Conservation (phyloP, 208 protist genomes). For the Crithidia fasciculata region DNA sequence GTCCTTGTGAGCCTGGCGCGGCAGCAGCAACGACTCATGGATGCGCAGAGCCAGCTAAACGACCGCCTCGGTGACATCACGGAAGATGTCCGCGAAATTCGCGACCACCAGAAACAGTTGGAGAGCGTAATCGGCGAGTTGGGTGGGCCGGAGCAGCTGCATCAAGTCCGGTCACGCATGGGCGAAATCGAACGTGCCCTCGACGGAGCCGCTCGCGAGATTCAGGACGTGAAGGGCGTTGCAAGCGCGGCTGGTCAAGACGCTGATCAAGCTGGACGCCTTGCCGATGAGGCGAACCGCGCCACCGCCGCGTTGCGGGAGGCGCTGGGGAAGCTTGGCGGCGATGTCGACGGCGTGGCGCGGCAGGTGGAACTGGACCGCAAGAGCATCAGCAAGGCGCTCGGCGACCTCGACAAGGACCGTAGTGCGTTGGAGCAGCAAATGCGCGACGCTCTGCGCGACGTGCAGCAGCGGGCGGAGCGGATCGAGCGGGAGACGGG, state of each 20-base stretch:
- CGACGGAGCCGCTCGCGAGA: constrained; percentile 36
- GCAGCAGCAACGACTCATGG: constrained; percentile 59
- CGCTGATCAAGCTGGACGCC: constrained; percentile 52
- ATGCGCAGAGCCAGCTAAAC: constrained; percentile 42
- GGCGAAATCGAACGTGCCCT: constrained; percentile 58
- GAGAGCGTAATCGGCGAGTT: constrained; percentile 48
- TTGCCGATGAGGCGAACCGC: constrained; percentile 57
- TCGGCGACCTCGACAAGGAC: constrained; percentile 57
- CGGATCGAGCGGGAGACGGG: constrained; percentile 50
- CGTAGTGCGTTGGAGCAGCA: constrained; percentile 42
- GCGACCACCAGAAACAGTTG: constrained; percentile 47
- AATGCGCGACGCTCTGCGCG: constrained; percentile 49
- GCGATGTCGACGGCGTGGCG: constrained; percentile 41
- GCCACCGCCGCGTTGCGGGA: constrained; percentile 40
- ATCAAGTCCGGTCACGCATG: constrained; percentile 46
- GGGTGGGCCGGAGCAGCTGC: constrained; percentile 40
- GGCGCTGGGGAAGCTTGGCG: constrained; percentile 26
- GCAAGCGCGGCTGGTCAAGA: constrained; percentile 42
- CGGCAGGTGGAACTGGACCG: constrained; percentile 44
- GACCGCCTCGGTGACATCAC: constrained; percentile 53
- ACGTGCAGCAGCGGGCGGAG: constrained; percentile 48
- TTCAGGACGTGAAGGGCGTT: constrained; percentile 46
- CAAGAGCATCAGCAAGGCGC: constrained; percentile 42
- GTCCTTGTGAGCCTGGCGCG: constrained; percentile 69
- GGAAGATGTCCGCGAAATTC: constrained; percentile 47